Conservation (phyloP, 495 filamentous ascomycete genomes). For the Durotheca rogersii region DNA sequence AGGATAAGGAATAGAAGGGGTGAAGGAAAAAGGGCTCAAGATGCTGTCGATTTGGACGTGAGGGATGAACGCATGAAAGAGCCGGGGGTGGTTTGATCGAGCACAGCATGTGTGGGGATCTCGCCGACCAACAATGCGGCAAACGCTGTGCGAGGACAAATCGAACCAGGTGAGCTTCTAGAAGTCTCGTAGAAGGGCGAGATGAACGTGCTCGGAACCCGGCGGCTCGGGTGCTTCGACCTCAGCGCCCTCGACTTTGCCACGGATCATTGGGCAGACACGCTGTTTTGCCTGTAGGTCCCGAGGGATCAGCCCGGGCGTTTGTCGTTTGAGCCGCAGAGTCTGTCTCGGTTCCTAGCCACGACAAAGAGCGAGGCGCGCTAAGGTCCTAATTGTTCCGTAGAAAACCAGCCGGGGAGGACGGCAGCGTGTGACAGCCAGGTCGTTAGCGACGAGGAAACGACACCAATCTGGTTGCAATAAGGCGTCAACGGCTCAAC, state of each 20-base stretch:
- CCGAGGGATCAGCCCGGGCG: slow-evolving; percentile 19
- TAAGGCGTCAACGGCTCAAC: slow-evolving; percentile 22
- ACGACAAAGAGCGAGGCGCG: slow-evolving; percentile 17
- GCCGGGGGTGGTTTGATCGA: slow-evolving; percentile 7
- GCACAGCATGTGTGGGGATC: slow-evolving; percentile 22
- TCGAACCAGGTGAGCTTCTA: slow-evolving; percentile 26
- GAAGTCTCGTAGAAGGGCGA: slow-evolving; percentile 30
- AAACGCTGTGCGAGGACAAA: slow-evolving; percentile 12
- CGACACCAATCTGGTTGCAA: slow-evolving; percentile 12
- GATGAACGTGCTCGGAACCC: slow-evolving; percentile 26
- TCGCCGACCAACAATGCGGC: not conserved
- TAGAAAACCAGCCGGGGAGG: slow-evolving; percentile 6
- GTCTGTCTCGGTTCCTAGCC: slow-evolving; percentile 18
- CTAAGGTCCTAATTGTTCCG: not conserved
- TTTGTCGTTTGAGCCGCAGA: slow-evolving; percentile 30
- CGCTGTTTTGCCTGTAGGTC: slow-evolving; percentile 18
- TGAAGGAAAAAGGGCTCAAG: not conserved
- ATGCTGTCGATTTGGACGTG: slow-evolving; percentile 4
- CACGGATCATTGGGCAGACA: slow-evolving; percentile 14
- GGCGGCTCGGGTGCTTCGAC: slow-evolving; percentile 25
- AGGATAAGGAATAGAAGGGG: slow-evolving; percentile 8
- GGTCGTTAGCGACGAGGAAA: slow-evolving; percentile 18
- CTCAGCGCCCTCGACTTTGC: slow-evolving; percentile 4
- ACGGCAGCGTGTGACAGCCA: slow-evolving; percentile 11
- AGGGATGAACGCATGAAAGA: slow-evolving; percentile 16